These are phyloP conservation scores for Saccharomycopsis fodiens DNA, from an alignment of 805 yeast species.

Conservation along the genomic window DNA sequence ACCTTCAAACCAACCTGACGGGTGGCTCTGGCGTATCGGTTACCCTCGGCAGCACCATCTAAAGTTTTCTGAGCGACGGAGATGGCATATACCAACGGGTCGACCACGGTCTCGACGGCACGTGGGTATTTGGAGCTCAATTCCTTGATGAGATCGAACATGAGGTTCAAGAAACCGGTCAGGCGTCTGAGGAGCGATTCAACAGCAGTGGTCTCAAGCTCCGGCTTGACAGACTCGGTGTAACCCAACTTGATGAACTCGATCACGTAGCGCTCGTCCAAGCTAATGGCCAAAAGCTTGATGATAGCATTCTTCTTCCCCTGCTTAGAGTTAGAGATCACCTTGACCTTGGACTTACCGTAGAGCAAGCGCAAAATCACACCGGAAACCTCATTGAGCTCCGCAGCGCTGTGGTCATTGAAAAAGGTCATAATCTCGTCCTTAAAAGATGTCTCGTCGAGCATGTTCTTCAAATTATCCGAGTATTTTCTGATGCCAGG, in stretches of 20 bases:
- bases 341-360: conserved; percentile 75
- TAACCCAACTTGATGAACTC: conserved; percentile 59
- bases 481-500: conserved; percentile 55
- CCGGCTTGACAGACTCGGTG: conserved; percentile 34
- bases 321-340: conserved; percentile 59
- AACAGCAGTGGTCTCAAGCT: conserved; percentile 26
- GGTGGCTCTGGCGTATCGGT: conserved; percentile 43
- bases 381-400: conserved; percentile 57
- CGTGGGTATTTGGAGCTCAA: conserved; percentile 51
- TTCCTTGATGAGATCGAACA: conserved; percentile 45
- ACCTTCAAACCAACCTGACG: conserved; percentile 65
- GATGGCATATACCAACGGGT: conserved; percentile 51
- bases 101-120: conserved; percentile 42
- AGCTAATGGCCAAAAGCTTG: conserved; percentile 45
- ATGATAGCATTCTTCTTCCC: conserved; percentile 69
- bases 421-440: conserved; percentile 74
- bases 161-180: conserved; percentile 58
- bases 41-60: conserved; percentile 21
- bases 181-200: conserved; percentile 38
- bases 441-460: conserved; percentile 77
- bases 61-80: conserved; percentile 43
- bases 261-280: conserved; percentile 43
- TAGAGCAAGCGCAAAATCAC: conserved; percentile 61
- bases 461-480: conserved; percentile 62
- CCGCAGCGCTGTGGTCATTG: conserved; percentile 44